Evolutionary conservation across 2,329 filamentous ascomycete genomes (phyloP).

Genomic region (Cryoendolithus antarcticus): DNA sequence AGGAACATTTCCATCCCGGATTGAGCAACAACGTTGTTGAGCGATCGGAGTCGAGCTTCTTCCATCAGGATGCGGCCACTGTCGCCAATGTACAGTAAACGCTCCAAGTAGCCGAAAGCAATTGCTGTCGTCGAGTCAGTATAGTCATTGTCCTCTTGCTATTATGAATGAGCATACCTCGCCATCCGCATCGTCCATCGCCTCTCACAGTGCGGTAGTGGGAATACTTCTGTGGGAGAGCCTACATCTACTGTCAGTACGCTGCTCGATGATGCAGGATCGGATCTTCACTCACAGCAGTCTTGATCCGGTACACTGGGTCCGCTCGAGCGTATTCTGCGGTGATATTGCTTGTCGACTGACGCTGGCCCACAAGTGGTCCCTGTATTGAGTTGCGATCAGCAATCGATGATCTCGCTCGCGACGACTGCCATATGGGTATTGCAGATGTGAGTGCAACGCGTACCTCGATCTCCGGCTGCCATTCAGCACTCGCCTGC

Average conservation of each 20-base stretch:
- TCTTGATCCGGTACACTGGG: conserved; percentile 74
- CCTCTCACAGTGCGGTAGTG: conserved; percentile 80
- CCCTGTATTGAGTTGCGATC: conserved; percentile 43
- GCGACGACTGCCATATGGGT: neutral
- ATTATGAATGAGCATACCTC: conserved; percentile 54
- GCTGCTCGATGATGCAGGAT: neutral
- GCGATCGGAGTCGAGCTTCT: conserved; percentile 54
- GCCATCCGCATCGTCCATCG: conserved; percentile 94
- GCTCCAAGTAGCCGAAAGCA: conserved; percentile 87
- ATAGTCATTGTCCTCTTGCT: conserved; percentile 1
- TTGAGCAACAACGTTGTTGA: conserved; percentile 58
- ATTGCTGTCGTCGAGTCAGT: conserved; percentile 51
- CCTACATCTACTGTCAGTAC: conserved; percentile 34
- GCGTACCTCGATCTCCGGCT: conserved; percentile 43
- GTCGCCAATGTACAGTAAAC: conserved; percentile 57
- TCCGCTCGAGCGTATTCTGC: conserved; percentile 84
- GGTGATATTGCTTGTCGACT: conserved; percentile 63
- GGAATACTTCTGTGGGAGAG: conserved; percentile 70
- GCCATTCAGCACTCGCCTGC: conserved; percentile 48
- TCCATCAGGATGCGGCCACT: conserved; percentile 56
- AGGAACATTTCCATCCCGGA: conserved; percentile 57
- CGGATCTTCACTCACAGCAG: conserved; percentile 49
- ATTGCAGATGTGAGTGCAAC: conserved; percentile 7
- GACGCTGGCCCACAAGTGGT: conserved; percentile 67
- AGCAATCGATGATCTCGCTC: conserved; percentile 1